phyloP scores from a whole-genome alignment of 768 basidiomycete genomes.

The Russula abietina region DNA sequence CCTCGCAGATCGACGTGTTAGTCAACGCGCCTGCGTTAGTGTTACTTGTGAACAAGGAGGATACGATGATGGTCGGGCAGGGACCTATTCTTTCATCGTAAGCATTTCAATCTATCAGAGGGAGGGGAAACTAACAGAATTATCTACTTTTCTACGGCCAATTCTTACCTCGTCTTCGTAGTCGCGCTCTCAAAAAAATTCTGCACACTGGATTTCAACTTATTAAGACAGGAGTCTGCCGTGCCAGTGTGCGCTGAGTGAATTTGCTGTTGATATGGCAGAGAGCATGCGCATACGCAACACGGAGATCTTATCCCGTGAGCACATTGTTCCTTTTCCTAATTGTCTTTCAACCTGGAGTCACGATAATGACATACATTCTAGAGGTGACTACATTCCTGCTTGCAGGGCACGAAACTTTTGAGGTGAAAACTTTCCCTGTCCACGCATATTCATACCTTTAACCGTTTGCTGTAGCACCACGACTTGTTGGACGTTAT shows the following conservation, averaged over 20 bases:
- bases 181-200: slow-evolving; percentile 39
- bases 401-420: slow-evolving; percentile 30
- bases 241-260: slow-evolving; percentile 26
- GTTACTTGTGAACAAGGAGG: too few species aligned
- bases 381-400: slow-evolving; percentile 32
- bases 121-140: not conserved
- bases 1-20: too few species aligned
- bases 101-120: slow-evolving; percentile 16
- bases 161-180: slow-evolving; percentile 23
- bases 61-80: too few species aligned
- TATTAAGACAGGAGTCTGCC: slow-evolving; percentile 42
- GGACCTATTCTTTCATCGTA: too few species aligned
- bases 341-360: too few species aligned
- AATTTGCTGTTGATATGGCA: slow-evolving; percentile 31
- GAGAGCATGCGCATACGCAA: slow-evolving; percentile 29
- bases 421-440: slow-evolving; percentile 11
- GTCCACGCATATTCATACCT: too few species aligned
- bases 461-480: slow-evolving; percentile 16
- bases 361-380: not conserved
- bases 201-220: slow-evolving; percentile 45
- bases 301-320: slow-evolving; percentile 31
- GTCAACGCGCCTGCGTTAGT: too few species aligned
- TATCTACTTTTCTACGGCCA: slow-evolving; percentile 23
- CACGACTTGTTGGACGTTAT: slow-evolving; percentile 34
- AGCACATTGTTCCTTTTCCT: not conserved